Evolutionary conservation across 371 early-diverging fungal species (phyloP), one percentile per base, ranked within the genome.

Genomic region (Mortierella sp.): DNA sequence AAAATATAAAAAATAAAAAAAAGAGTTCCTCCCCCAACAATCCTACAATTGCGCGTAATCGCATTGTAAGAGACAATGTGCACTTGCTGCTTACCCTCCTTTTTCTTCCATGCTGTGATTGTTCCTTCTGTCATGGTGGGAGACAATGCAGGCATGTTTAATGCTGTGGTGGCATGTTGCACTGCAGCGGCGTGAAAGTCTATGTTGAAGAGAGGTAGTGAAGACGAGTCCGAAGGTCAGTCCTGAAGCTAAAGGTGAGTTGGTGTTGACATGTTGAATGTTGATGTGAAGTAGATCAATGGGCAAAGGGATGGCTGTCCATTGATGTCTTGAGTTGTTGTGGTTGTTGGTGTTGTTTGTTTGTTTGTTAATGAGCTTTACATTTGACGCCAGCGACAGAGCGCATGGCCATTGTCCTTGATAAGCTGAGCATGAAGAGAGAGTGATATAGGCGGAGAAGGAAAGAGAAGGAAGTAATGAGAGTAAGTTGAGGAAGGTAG

Each of bases 41-140:
- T 38, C 40, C 4, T 36, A 19, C 38, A 59, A 59, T 59, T 33
- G 59, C 47, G 10, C 15, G 11, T 15, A 33, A 64, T 9, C 13
- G 21, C 24, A 47, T 16, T 45, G 45, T n/a, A 24, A 47, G 32
- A 10, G 63, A 21, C 40, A 16, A 45, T 3, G 58, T 33, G 13
- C 41, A 11, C 43, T 43, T 36, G 15, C 4, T 4, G 36, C 71
- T 71, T 86, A 84, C 91, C 94, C 86, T 94, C 92, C 76, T 94
- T 91, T 83, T 95, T 95, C 79, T 91, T 90, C 98, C 98, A 98
- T 69, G 87, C 76, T 28, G 94, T 94, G 78, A 98, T 91, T 65
- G 95, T 96, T 77, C 97, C 97, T 86, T 96, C 94, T 5, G 97
- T 96, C 98, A 98, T 98, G 59, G 98, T 98, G n/a, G 98, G 98